Base-by-base conservation (phyloP, 2,329 filamentous ascomycete genomes). In the Myriangium duriaei region DNA sequence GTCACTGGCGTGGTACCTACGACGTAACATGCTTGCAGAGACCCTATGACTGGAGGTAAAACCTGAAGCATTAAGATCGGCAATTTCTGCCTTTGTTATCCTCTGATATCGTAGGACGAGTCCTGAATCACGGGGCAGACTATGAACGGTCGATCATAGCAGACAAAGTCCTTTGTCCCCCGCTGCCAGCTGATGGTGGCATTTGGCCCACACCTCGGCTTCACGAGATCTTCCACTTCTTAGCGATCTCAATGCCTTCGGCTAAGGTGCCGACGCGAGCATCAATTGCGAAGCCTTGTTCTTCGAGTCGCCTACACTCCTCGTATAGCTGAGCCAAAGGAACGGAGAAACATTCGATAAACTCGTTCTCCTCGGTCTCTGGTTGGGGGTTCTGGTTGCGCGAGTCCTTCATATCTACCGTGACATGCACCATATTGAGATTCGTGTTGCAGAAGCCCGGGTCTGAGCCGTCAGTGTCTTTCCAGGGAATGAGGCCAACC, bases 201-300 rank as follows among this genome's bases (percentile, higher is more conserved):
- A n/a, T n/a, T n/a, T n/a, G n/a, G n/a, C n/a, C n/a, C n/a, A n/a
- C n/a, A n/a, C n/a, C n/a, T n/a, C n/a, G n/a, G n/a, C n/a, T n/a
- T n/a, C n/a, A 39, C 26, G 37, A 14, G 24, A 63, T 40, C 40
- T 52, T 61, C 55, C 56, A 64, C 33, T 55, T 43, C 62, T 75
- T 80, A 13, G 79, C 79, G 45, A 84, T 61, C 52, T 87, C 76
- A 42, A 88, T 76, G 0, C 82, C 82, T 56, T 88, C 81, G 0
- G 82, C 83, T 32, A 88, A 59, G 4, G 80, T 83, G 1, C 79
- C 82, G 2, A 88, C 77, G 28, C 82, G 67, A 4, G 81, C 81
- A 57, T 91, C 83, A 47, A 91, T 82, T 1, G 79, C 82, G 56
- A 73, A 86, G 0, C 83, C 83, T 45, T 84, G 64, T 2, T 62